Evolutionary conservation across 2,329 filamentous ascomycete species (phyloP).

Genomic region (Paracoccidioides lutzii): DNA sequence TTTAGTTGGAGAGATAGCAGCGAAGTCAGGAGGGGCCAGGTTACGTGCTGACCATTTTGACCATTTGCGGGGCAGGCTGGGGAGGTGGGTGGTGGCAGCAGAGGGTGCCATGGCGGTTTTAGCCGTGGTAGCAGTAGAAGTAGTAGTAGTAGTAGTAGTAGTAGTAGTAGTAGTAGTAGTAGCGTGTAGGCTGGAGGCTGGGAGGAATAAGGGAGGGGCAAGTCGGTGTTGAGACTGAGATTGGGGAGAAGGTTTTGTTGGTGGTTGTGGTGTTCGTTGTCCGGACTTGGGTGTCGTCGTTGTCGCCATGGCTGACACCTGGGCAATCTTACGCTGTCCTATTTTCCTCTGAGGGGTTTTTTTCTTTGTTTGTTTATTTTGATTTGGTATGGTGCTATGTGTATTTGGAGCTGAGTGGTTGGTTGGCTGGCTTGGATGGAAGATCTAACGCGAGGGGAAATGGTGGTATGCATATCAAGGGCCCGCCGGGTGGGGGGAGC

Average conservation of each 20-base stretch:
- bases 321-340: too few relatives aligned
- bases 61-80: not conserved
- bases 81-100: not conserved
- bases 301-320: not conserved
- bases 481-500: too few relatives aligned
- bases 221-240: constrained; percentile 35
- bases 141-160: too few relatives aligned
- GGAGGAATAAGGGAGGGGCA: constrained; percentile 64
- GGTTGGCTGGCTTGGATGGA: not conserved
- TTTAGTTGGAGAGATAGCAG: not conserved
- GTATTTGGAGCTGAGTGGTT: not conserved
- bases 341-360: not conserved
- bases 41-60: constrained; percentile 1
- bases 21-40: not conserved
- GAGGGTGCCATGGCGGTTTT: not conserved
- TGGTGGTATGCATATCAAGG: not conserved
- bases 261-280: not conserved
- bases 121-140: not conserved
- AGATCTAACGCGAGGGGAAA: not conserved
- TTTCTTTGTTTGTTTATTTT: not conserved
- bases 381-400: not conserved
- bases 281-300: constrained; percentile 1
- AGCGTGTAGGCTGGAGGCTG: constrained; percentile 28
- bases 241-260: constrained; percentile 14
- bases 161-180: too few relatives aligned